A percentile compares a stretch with the other conserved stretches of the same genome.
These are phyloP conservation scores for Aspergillus brunneoviolaceus DNA, from an alignment of 2,329 filamentous ascomycete species.

Conservation along the genomic window DNA sequence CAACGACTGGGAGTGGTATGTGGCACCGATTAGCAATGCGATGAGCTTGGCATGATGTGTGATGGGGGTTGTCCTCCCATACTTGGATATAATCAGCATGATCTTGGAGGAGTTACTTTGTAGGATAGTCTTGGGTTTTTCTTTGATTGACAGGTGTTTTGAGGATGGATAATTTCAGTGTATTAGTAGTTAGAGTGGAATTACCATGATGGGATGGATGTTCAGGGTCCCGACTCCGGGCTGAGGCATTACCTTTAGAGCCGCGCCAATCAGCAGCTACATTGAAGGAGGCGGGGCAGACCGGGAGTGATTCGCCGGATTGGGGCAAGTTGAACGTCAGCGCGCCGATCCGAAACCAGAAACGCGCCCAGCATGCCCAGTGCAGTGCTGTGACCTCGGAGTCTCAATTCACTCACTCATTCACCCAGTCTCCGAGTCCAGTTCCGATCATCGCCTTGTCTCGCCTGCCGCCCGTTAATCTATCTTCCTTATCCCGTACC, in stretches of 20 bases:
- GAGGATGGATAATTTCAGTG: neutral
- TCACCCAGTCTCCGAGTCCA: neutral
- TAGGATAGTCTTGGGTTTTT: neutral
- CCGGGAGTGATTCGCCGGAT: constrained; percentile 4
- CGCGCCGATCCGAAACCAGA: constrained; percentile 1
- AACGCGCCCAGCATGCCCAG: too few relatives aligned
- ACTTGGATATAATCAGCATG: neutral
- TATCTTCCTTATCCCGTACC: too few relatives aligned
- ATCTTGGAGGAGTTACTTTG: neutral
- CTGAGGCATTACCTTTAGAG: too few relatives aligned
- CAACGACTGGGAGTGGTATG: constrained; percentile 47
- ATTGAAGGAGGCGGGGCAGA: constrained; percentile 6
- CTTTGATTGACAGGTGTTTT: neutral
- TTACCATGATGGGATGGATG: too few relatives aligned
- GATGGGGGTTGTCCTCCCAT: too few relatives aligned
- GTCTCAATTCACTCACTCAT: neutral
- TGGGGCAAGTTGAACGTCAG: constrained; percentile 14
- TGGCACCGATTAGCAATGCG: constrained; percentile 43
- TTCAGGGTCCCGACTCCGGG: neutral
- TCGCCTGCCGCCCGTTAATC: too few relatives aligned
- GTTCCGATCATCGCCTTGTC: too few relatives aligned
- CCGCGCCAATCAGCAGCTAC: constrained; percentile 1
- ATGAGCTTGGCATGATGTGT: constrained; percentile 43
- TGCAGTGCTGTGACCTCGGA: too few relatives aligned
- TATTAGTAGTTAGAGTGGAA: too few relatives aligned